Base-by-base conservation (phyloP, 2,329 filamentous ascomycete genomes). In the Botryotinia convoluta region DNA sequence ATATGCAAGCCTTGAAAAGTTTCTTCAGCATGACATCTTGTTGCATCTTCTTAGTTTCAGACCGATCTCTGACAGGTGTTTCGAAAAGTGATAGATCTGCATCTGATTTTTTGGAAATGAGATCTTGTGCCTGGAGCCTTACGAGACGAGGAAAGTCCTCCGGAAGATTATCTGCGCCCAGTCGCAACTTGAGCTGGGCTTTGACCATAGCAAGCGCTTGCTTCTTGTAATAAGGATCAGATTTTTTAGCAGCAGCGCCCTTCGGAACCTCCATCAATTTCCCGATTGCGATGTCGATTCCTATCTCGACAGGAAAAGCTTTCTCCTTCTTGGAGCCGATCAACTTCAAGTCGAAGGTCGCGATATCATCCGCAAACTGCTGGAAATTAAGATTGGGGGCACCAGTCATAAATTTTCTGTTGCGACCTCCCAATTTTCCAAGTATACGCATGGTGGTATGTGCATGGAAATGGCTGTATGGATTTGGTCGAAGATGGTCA, bases 381-480 rank as follows among this genome's bases (percentile, higher is more conserved):
- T 94, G 91, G 82, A 93, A 98, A 1, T 90, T 87, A 20, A 99
- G 88, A n/a, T 91, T 90, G 9, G 95, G 91, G 3, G 95, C 93
- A 65, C 94, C 93, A 9, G 93, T 97, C 85, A 98, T 91, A 82
- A 97, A 99, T 80, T 97, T 98, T 51, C 97, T 87, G 79, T 99
- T 99, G 39, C 96, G 90, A 12, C 96, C 96, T 63, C 97, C 96
- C 20, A 99, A 88, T 82, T 99, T 99, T 22, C 96, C 96, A 2
- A 99, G 87, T 73, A 99, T 99, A 63, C 96, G 88, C 91, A 99
- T 97, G 0, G 96, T 98, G 0, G 96, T 98, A 81, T 99, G 96
- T 0, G 97, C 93, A 80, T 98, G 95, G 82, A 98, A 97, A 82
- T 99, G 97, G 79, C 93, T 97, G 82, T 99, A 97, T 0, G 96